A percentile compares a stretch with the other conserved stretches of the same genome.
Conservation (phyloP, 768 basidiomycete species). For the Pleurotus tuoliensis region DNA sequence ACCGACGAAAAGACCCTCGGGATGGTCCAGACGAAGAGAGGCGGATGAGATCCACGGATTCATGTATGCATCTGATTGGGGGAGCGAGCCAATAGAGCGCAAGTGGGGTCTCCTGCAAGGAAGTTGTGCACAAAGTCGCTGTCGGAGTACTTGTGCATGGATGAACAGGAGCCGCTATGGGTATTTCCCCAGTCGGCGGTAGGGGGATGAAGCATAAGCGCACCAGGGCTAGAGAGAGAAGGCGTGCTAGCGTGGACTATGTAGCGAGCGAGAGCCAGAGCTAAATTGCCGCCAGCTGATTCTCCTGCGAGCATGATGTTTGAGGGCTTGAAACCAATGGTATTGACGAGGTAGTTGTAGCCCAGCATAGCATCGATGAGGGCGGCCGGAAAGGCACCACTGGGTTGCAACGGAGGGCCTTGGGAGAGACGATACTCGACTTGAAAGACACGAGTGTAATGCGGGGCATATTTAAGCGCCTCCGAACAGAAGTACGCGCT, state of each 20-base stretch:
- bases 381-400: conserved; percentile 48
- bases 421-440: conserved; percentile 47
- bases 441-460: conserved; percentile 23
- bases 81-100: conserved; percentile 23
- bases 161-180: conserved; percentile 16
- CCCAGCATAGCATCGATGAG: conserved; percentile 49
- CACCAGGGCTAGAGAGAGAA: conserved; percentile 17
- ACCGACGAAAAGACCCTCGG: conserved; percentile 19
- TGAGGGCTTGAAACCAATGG: conserved; percentile 33
- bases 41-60: conserved; percentile 33
- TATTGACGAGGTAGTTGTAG: conserved; percentile 44
- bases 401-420: conserved; percentile 18
- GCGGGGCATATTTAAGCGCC: conserved; percentile 2
- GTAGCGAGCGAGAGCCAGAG: conserved; percentile 34
- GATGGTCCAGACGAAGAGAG: conserved; percentile 15
- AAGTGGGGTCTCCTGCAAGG: conserved; percentile 14
- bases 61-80: conserved; percentile 19
- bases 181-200: conserved; percentile 24
- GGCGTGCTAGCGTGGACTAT: conserved; percentile 13
- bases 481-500: conserved; percentile 8
- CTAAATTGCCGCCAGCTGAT: conserved; percentile 53
- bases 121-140: conserved; percentile 19
- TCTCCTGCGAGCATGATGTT: conserved; percentile 49
- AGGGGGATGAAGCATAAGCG: conserved; percentile 29
- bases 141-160: conserved; percentile 13